A percentile compares a stretch with the other conserved stretches of the same genome.
Conservation (phyloP, 2,329 filamentous ascomycete genomes). For the Colletotrichum sp. region DNA sequence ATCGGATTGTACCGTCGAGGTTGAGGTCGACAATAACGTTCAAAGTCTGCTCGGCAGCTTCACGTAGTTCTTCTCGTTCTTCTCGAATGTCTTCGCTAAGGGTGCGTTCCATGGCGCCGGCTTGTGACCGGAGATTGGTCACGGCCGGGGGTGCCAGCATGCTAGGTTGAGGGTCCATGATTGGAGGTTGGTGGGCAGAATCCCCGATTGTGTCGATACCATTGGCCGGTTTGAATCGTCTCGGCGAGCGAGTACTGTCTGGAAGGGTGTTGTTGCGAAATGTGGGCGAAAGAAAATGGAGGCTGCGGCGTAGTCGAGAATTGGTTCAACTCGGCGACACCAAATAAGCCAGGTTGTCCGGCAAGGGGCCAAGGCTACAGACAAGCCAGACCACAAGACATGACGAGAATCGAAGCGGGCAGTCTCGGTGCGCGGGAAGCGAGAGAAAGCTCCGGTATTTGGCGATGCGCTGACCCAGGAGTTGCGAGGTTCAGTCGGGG, state of each 20-base stretch:
- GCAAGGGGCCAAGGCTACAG: slow-evolving; percentile 55
- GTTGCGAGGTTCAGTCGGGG: background rate
- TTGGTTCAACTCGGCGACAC: slow-evolving; percentile 3
- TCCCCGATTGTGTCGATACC: slow-evolving; percentile 34
- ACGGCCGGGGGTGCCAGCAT: slow-evolving; percentile 59
- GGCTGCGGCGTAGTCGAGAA: background rate
- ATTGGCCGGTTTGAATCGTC: slow-evolving; percentile 28
- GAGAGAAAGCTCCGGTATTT: background rate
- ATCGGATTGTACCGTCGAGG: slow-evolving; percentile 87
- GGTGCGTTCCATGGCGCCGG: slow-evolving; percentile 64
- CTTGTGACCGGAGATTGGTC: slow-evolving; percentile 54
- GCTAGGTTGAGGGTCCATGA: slow-evolving; percentile 50
- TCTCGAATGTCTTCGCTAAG: slow-evolving; percentile 90
- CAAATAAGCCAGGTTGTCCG: slow-evolving; percentile 35
- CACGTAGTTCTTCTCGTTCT: slow-evolving; percentile 90
- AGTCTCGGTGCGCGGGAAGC: background rate
- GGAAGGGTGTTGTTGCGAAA: background rate
- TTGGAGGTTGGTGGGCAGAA: slow-evolving; percentile 28
- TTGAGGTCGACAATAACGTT: slow-evolving; percentile 96
- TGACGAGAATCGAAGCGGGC: slow-evolving; percentile 34
- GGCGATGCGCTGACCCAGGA: background rate
- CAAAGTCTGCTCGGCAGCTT: slow-evolving; percentile 93
- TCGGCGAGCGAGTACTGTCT: slow-evolving; percentile 13
- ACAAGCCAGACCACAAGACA: slow-evolving; percentile 47
- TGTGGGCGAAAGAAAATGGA: background rate